phyloP scores from a whole-genome alignment of 768 basidiomycete species.

The Xerocomus potaroensis region DNA sequence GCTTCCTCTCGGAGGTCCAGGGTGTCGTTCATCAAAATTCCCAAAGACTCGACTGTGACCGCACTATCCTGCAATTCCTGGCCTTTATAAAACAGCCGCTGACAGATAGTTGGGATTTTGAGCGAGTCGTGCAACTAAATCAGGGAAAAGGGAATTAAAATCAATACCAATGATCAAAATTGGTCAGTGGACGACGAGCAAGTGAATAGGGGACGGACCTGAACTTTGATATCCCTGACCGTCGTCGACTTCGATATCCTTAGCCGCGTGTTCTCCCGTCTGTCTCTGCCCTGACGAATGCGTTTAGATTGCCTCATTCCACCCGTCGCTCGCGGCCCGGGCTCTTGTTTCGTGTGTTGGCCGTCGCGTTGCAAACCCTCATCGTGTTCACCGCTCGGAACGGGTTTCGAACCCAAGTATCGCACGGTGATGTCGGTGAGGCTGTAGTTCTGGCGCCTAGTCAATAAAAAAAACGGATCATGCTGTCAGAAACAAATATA shows the following conservation, averaged over 20 bases:
- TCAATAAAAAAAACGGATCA: slow-evolving; percentile 18
- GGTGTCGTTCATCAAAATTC: slow-evolving; percentile 56
- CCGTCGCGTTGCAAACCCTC: slow-evolving; percentile 23
- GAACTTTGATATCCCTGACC: slow-evolving; percentile 74
- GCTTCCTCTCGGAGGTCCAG: slow-evolving; percentile 62
- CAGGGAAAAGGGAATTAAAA: too few relatives aligned
- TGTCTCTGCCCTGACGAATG: slow-evolving; percentile 53
- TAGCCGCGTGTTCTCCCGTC: slow-evolving; percentile 47
- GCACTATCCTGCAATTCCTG: slow-evolving; percentile 63
- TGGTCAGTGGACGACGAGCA: background rate
- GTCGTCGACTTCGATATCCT: slow-evolving; percentile 61
- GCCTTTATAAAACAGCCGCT: slow-evolving; percentile 60
- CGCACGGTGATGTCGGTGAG: slow-evolving; percentile 61
- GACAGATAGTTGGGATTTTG: slow-evolving; percentile 70
- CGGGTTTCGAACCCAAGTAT: slow-evolving; percentile 33
- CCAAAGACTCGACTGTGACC: slow-evolving; percentile 47
- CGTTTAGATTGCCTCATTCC: slow-evolving; percentile 68
- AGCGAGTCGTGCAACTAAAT: slow-evolving; percentile 61
- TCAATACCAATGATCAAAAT: background rate
- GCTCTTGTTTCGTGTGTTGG: slow-evolving; percentile 27
- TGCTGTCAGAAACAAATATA: slow-evolving; percentile 10
- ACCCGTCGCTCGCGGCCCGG: slow-evolving; percentile 35
- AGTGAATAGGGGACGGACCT: slow-evolving; percentile 40
- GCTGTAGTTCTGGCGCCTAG: slow-evolving; percentile 44
- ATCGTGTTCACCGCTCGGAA: slow-evolving; percentile 27